Base-by-base conservation (phyloP, 257 asterid genomes). In the Plantago elongata region DNA sequence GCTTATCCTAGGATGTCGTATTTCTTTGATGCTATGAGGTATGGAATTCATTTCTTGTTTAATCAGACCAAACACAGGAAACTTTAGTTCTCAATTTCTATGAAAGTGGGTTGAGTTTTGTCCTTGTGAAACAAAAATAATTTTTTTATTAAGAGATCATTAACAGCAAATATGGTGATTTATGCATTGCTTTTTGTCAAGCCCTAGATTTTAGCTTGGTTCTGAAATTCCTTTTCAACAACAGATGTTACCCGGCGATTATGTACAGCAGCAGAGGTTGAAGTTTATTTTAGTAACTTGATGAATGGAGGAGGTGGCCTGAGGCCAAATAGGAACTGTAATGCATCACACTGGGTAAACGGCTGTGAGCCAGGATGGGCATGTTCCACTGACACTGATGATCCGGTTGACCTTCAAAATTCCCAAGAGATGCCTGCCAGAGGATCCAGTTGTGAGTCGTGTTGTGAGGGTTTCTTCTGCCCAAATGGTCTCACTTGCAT, bases 351-450 rank as follows among this genome's bases (percentile, higher is more conserved):
- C 57, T 90, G 96, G 96, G 69, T 68, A 55, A 7, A 78, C 5
- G 96, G 97, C 37, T 90, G 97, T 54, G 96, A 90, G 78, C 95
- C 96, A 0, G 96, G 97, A 29, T 90, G 97, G 97, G 96, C 93
- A 8, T 90, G 97, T 74, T 57, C 72, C 38, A 68, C 75, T 34
- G 84, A 78, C 58, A 68, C 63, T 17, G 81, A 80, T 12, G 79
- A 74, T 16, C 62, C 42, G 3, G 62, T 57, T 18, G 81, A 78
- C 77, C 68, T 80, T 1, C 55, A 62, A 59, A 60, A n/a, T n/a
- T n/a, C 74, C 16, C 74, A 55, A 34, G 77, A 63, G 34, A 75
- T 80, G 18, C 97, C 97, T 4, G 76, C 66, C 5, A 83, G 97
- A 79, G 79, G 84, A 49, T 69, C 72, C n/a, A 71, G 72, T 16